These are phyloP conservation scores for Paraleonurus japonicus DNA, from an alignment of 257 asterid genomes.

Conservation along the genomic window DNA sequence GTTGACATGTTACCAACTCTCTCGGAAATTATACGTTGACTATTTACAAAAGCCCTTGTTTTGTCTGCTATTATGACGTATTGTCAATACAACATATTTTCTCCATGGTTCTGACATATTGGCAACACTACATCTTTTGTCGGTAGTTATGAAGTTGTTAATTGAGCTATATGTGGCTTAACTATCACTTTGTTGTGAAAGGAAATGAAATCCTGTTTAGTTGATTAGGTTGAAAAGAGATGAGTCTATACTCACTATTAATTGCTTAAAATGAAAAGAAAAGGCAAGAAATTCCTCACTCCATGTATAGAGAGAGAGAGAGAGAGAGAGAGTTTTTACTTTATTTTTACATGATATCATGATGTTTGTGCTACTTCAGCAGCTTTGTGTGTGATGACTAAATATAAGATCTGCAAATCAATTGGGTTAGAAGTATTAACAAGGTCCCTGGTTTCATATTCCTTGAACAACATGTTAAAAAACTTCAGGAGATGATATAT, in stretches of 20 bases:
- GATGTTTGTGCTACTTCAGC: not conserved
- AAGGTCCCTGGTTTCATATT: not conserved
- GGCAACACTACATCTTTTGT: not conserved
- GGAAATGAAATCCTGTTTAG: not conserved
- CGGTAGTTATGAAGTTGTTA: constrained; percentile 14
- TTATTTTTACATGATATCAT: not conserved
- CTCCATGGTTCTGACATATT: not conserved
- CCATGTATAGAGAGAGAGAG: not conserved
- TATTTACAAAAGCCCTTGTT: not conserved
- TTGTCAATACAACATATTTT: not conserved
- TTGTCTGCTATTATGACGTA: not conserved
- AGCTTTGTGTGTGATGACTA: not conserved
- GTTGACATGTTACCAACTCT: not conserved
- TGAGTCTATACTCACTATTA: not conserved
- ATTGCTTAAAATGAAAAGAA: not conserved
- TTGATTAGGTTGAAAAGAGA: not conserved
- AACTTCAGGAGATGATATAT: not conserved
- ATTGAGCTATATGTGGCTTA: not conserved
- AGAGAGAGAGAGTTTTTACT: not conserved
- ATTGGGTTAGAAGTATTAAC: not conserved
- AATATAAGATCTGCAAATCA: not conserved
- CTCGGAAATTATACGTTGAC: constrained; percentile 1
- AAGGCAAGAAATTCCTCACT: not conserved
- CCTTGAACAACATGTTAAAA: not conserved
- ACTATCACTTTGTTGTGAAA: not conserved